Conservation (phyloP, 2,329 filamentous ascomycete species). For the Microsporum canis region DNA sequence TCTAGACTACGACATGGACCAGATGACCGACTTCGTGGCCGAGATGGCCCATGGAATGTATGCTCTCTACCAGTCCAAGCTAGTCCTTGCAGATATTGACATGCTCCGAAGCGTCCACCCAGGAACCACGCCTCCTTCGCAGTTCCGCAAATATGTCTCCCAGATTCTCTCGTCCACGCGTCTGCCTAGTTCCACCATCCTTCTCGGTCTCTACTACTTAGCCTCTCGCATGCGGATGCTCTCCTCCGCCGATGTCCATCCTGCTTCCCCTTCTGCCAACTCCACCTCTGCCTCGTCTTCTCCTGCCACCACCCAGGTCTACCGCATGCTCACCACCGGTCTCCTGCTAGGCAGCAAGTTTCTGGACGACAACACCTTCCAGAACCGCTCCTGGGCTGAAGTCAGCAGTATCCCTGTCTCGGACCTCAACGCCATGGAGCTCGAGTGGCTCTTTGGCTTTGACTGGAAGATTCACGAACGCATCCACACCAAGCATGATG, state of each 20-base stretch:
- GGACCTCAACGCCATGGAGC: constrained; percentile 76
- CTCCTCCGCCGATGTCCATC: constrained; percentile 45
- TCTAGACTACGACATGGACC: constrained; percentile 91
- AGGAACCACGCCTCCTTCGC: constrained; percentile 50
- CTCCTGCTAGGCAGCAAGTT: constrained; percentile 89
- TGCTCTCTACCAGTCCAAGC: constrained; percentile 45
- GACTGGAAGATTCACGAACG: constrained; percentile 80
- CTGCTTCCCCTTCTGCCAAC: constrained; percentile 22
- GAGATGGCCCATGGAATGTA: constrained; percentile 73
- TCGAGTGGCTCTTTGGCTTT: constrained; percentile 75
- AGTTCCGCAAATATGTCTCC: constrained; percentile 84
- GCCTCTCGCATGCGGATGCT: constrained; percentile 71
- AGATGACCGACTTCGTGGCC: constrained; percentile 90
- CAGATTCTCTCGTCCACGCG: constrained; percentile 85
- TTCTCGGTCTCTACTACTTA: constrained; percentile 81
- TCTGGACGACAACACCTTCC: constrained; percentile 92
- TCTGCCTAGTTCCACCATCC: constrained; percentile 79
- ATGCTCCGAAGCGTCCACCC: constrained; percentile 52
- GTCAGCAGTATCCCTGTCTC: constrained; percentile 78
- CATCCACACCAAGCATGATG: constrained; percentile 59
- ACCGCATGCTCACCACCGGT: constrained; percentile 75
- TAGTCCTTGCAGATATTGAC: constrained; percentile 53
- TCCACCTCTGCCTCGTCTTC: not conserved
- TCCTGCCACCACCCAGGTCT: constrained; percentile 55
- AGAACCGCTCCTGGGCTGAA: constrained; percentile 93